Evolutionary conservation across 2,329 filamentous ascomycete genomes (phyloP).

Genomic region (Lomentospora prolificans): DNA sequence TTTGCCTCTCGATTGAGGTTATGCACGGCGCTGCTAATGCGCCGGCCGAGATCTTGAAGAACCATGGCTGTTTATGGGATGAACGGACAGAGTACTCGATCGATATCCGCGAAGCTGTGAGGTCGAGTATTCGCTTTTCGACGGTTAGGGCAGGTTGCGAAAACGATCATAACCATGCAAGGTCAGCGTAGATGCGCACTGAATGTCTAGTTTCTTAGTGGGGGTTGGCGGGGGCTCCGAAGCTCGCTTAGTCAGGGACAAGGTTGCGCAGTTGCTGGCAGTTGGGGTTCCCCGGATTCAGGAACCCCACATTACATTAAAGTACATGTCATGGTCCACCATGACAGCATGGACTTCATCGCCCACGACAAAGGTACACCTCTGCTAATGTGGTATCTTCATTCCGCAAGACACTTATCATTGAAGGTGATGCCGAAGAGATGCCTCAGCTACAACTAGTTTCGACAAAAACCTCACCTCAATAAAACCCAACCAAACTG

Average conservation of each 20-base stretch:
- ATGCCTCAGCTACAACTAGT: too few species aligned
- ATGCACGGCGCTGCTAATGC: slow-evolving; percentile 92
- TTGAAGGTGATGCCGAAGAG: too few species aligned
- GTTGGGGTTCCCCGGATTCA: too few species aligned
- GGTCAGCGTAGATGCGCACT: not conserved
- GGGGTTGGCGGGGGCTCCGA: not conserved
- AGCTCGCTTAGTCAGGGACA: not conserved
- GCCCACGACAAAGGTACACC: too few species aligned
- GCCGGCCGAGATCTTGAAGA: slow-evolving; percentile 95
- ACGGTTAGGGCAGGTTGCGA: not conserved
- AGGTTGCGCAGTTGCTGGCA: not conserved
- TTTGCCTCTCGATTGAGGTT: slow-evolving; percentile 88
- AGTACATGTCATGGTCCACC: too few species aligned
- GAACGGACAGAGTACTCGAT: not conserved
- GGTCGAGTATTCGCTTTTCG: not conserved
- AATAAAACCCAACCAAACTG: too few species aligned
- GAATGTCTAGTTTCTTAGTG: not conserved
- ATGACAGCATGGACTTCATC: too few species aligned
- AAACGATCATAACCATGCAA: not conserved
- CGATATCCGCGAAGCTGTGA: not conserved
- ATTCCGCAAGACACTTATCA: too few species aligned
- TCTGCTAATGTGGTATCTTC: too few species aligned
- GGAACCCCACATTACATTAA: too few species aligned
- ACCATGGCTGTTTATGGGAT: slow-evolving; percentile 55
- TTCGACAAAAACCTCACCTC: too few species aligned